These are phyloP conservation scores for Alternaria sp. DNA, from an alignment of 2,329 filamentous ascomycete species.

Conservation along the genomic window DNA sequence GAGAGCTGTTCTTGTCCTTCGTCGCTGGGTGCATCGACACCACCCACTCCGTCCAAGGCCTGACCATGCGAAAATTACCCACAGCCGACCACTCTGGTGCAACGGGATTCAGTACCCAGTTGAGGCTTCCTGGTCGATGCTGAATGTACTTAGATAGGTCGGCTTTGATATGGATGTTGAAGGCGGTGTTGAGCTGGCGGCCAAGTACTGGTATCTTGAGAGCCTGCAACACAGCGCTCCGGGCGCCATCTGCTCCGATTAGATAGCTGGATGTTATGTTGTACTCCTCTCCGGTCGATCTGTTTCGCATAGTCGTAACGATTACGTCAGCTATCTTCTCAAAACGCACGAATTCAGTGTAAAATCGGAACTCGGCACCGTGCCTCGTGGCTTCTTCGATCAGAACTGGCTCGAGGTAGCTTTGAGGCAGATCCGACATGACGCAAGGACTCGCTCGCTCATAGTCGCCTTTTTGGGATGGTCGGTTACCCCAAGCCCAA, in stretches of 20 bases:
- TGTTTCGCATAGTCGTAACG: conserved; percentile 37
- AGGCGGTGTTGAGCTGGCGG: conserved; percentile 55
- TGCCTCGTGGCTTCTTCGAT: conserved; percentile 45
- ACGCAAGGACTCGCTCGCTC: conserved; percentile 51
- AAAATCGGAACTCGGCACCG: conserved; percentile 51
- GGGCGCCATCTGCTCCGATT: conserved; percentile 64
- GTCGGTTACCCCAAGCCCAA: conserved; percentile 53
- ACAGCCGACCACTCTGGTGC: conserved; percentile 46
- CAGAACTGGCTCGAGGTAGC: conserved; percentile 51
- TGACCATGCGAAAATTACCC: conserved; percentile 62
- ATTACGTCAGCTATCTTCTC: conserved; percentile 22
- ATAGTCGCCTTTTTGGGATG: conserved; percentile 47
- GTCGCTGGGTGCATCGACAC: conserved; percentile 16
- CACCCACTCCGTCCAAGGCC: conserved; percentile 67
- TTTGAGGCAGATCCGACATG: conserved; percentile 53
- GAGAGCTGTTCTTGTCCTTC: neutral
- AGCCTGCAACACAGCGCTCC: conserved; percentile 55
- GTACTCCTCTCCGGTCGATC: conserved; percentile 48
- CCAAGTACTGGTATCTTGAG: conserved; percentile 54
- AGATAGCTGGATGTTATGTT: conserved; percentile 62
- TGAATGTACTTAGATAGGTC: conserved; percentile 60
- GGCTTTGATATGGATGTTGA: conserved; percentile 58
- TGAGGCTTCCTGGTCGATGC: conserved; percentile 62
- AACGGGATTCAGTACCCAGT: conserved; percentile 66
- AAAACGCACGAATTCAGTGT: conserved; percentile 44